Base-by-base conservation (phyloP, 148 eudicot genomes). In the Vaccinium darrowii region DNA sequence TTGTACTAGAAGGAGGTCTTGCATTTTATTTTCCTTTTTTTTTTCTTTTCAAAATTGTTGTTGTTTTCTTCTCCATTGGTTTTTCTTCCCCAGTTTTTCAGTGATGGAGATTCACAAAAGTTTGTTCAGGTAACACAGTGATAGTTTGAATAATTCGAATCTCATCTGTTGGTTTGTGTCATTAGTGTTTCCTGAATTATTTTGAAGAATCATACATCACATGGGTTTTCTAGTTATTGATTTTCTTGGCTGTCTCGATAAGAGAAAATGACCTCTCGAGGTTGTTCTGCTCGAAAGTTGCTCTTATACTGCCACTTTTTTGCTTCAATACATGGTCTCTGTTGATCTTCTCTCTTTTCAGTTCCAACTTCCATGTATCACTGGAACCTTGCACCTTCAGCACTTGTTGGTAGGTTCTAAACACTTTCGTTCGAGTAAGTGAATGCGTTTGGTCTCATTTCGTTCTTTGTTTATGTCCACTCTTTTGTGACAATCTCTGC, bases 71-170 rank as follows among this genome's bases (percentile, higher is more conserved):
- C 84, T 86, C 87, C 87, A 76, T 89, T 87, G 82, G 72, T 84
- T 84, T 87, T 85, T 87, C 88, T 83, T 69, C 88, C 81, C 85
- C 79, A 83, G 71, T 16, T 54, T 71, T 84, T 76, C 80, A 73
- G 77, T 81, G 73, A 88, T 81, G 56, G 81, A 86, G 69, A 83
- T 60, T 84, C 67, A 72, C 74, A 54, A 81, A 78, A 80, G 87
- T 84, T 51, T 86, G 84, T 25, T 33, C 84, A 14, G 8, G 77
- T 73, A 73, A 30, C 49, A 73, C 50, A 73, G 90, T 60, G 85
- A 87, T 75, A 88, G 86, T 56, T 90, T 89, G 88, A 90, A 90
- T 92, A 93, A 91, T 86, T 88, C 87, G 57, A 86, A 76, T 81
- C 53, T 81, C 85, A 89, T 84, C 89, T 86, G 84, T 80, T 89